These are phyloP conservation scores for Xerocomellus chrysenteron DNA, from an alignment of 768 basidiomycete species.

Conservation along the genomic window DNA sequence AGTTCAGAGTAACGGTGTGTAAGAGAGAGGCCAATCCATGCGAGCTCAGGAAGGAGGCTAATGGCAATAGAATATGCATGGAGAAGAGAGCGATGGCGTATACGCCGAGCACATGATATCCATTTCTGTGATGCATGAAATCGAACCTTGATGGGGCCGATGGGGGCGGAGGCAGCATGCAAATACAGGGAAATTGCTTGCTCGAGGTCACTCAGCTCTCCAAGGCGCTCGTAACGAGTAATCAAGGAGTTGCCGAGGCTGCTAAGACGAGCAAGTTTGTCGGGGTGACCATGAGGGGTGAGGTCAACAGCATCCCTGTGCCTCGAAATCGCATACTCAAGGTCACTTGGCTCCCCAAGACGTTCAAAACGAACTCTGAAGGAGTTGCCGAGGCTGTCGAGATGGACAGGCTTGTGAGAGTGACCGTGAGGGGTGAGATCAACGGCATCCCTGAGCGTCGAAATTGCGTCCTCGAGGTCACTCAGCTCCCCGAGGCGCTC, in stretches of 20 bases:
- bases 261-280: neutral
- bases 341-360: neutral
- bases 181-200: neutral
- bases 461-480: neutral
- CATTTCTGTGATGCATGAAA: slow-evolving; percentile 8
- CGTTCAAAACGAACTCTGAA: neutral
- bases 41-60: slow-evolving; percentile 19
- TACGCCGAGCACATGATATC: slow-evolving; percentile 1
- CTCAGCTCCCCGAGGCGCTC: neutral
- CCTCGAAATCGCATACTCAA: neutral
- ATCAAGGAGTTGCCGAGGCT: neutral
- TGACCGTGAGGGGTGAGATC: neutral
- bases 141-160: neutral
- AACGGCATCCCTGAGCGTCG: neutral
- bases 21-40: slow-evolving; percentile 17
- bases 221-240: neutral
- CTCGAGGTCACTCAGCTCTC: neutral
- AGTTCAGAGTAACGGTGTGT: slow-evolving; percentile 16
- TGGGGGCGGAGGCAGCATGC: neutral
- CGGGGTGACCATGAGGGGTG: neutral
- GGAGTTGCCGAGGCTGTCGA: neutral
- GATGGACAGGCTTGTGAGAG: neutral
- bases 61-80: slow-evolving; percentile 18
- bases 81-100: slow-evolving; percentile 11
- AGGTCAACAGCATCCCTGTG: neutral